These are phyloP conservation scores for Apiosordaria backusii DNA, from an alignment of 495 filamentous ascomycete genomes.

Conservation along the genomic window DNA sequence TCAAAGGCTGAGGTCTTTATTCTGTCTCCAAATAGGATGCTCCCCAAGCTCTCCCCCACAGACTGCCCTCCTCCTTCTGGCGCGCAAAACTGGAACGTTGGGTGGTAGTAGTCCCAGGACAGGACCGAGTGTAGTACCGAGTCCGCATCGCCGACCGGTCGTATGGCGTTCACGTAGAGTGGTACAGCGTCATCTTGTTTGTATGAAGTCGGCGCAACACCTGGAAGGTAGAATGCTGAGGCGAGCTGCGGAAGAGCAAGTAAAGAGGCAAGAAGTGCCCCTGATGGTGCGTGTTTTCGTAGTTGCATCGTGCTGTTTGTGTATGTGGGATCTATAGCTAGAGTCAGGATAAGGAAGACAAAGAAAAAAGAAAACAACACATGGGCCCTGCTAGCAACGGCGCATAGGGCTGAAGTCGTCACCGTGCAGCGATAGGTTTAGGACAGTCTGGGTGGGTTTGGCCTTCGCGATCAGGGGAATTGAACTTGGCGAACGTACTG, in stretches of 20 bases:
- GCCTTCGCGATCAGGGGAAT: constrained; percentile 7
- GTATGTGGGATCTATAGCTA: background rate
- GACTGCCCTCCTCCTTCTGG: constrained; percentile 69
- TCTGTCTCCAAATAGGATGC: constrained; percentile 93
- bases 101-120: constrained; percentile 92
- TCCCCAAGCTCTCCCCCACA: constrained; percentile 85
- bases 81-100: constrained; percentile 78
- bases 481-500: background rate
- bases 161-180: constrained; percentile 87
- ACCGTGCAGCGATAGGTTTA: background rate
- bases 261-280: constrained; percentile 45
- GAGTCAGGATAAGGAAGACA: background rate
- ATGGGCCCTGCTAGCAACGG: background rate
- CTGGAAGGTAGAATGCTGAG: constrained; percentile 89
- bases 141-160: constrained; percentile 75
- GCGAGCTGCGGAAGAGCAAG: constrained; percentile 52
- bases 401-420: background rate
- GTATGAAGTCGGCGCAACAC: constrained; percentile 93
- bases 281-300: constrained; percentile 43
- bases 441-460: background rate
- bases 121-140: constrained; percentile 82
- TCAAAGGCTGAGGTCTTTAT: constrained; percentile 91
- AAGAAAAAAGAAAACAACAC: background rate
- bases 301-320: constrained; percentile 46
- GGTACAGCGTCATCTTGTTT: constrained; percentile 70